phyloP scores from a whole-genome alignment of 176 grass and related monocot genomes.

The Urochloa ruziziensis region DNA sequence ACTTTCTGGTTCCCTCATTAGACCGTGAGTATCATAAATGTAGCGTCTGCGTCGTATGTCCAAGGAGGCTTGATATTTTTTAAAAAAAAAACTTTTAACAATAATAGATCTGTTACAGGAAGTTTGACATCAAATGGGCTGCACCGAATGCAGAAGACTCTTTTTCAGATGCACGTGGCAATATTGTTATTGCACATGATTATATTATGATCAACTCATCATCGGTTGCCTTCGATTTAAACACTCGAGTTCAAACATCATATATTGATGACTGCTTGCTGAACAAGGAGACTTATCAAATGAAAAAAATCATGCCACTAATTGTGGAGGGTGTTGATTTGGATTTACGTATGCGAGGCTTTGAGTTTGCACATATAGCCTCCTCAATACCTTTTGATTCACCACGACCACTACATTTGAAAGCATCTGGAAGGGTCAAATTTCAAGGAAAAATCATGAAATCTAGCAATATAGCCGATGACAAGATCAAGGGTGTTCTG shows the following conservation, averaged over 20 bases:
- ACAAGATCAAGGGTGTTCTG: conserved; percentile 30
- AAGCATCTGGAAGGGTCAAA: conserved; percentile 92
- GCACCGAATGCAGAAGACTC: conserved; percentile 97
- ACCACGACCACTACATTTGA: conserved; percentile 83
- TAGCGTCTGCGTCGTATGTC: neutral
- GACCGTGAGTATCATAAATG: conserved; percentile 71
- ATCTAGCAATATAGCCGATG: conserved; percentile 48
- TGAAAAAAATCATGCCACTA: conserved; percentile 63
- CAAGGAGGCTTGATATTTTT: neutral
- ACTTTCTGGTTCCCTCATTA: conserved; percentile 84
- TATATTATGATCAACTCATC: conserved; percentile 83
- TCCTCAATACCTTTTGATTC: conserved; percentile 86
- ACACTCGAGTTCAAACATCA: conserved; percentile 83
- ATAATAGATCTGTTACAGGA: conserved; percentile 45
- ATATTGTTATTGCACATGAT: conserved; percentile 91
- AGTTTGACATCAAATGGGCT: conserved; percentile 99
- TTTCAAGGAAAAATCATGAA: conserved; percentile 94
- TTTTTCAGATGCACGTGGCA: conserved; percentile 90
- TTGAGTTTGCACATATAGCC: conserved; percentile 93
- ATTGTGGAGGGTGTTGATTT: conserved; percentile 85
- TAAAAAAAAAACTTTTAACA: conserved; percentile 19
- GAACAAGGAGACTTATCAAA: conserved; percentile 50
- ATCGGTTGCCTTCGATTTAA: conserved; percentile 92
- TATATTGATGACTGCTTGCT: conserved; percentile 68
- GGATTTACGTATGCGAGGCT: conserved; percentile 91